Evolutionary conservation across 805 yeast species (phyloP).

Genomic region (Nakazawaea sp.): DNA sequence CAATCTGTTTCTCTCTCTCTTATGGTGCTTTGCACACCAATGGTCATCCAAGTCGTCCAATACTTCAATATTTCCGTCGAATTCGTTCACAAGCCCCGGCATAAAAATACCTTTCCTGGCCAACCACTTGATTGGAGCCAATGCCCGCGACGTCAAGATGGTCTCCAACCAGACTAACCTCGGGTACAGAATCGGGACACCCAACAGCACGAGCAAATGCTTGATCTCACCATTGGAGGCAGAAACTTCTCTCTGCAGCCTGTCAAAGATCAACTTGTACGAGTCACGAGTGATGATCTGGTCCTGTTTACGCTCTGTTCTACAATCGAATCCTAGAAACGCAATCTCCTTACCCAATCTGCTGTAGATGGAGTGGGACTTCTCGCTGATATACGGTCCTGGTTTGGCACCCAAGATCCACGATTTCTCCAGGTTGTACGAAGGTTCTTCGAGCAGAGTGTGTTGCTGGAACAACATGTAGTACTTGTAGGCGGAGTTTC

Average conservation of each 20-base stretch:
- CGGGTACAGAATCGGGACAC: slow-evolving; percentile 94
- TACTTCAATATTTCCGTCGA: slow-evolving; percentile 87
- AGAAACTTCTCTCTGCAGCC: slow-evolving; percentile 50
- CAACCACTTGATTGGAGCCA: slow-evolving; percentile 58
- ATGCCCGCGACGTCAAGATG: slow-evolving; percentile 52
- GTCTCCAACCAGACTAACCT: slow-evolving; percentile 87
- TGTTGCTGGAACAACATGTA: slow-evolving; percentile 93
- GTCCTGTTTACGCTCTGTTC: slow-evolving; percentile 75
- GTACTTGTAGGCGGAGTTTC: slow-evolving; percentile 74
- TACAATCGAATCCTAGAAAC: slow-evolving; percentile 80
- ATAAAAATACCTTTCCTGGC: slow-evolving; percentile 58
- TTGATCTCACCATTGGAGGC: slow-evolving; percentile 48
- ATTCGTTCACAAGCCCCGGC: slow-evolving; percentile 78
- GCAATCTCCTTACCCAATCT: slow-evolving; percentile 70
- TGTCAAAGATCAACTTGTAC: slow-evolving; percentile 53
- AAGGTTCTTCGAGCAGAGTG: slow-evolving; percentile 38
- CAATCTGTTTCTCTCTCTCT: slow-evolving; percentile 72
- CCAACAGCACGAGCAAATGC: slow-evolving; percentile 78
- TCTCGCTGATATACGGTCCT: slow-evolving; percentile 68
- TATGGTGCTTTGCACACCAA: slow-evolving; percentile 91
- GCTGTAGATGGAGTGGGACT: slow-evolving; percentile 62
- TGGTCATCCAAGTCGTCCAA: slow-evolving; percentile 93
- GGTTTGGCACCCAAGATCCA: slow-evolving; percentile 56
- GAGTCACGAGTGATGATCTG: slow-evolving; percentile 48
- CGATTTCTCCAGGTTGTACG: slow-evolving; percentile 30